Evolutionary conservation across 2,329 filamentous ascomycete species (phyloP), one percentile per base, ranked within the genome.

Genomic region (Colletotrichum tofieldiae): DNA sequence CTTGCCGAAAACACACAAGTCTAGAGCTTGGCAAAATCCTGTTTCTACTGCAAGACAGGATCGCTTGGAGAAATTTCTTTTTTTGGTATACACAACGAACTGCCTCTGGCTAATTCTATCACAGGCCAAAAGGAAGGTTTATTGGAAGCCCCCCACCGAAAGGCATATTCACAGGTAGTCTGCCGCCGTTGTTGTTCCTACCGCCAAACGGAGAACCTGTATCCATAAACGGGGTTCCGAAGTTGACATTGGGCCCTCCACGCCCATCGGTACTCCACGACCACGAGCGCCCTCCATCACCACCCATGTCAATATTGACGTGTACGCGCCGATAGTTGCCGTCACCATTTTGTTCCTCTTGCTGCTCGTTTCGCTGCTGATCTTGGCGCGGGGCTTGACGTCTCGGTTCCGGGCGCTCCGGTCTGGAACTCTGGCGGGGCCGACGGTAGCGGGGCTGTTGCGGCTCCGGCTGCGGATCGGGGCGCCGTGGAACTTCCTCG

Each of bases 71-170:
- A 35, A n/a, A 8, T 20, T 35, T 35, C 4, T 32, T 35, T 35
- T 5, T 2, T 32, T 1, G 29, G 29, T 32, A 20, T 39, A 1
- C 37, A 35, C 3, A 18, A 18, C 2, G 37, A 26, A 12, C 18
- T 35, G 18, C n/a, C 29, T 35, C 16, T 6, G n/a, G 12, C 35
- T 39, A 26, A 35, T 14, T 18, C 18, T n/a, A 20, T 51, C 39
- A 71, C 9, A 73, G 32, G 11, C 71, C 67, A 23, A 71, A 71
- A 7, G 67, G 71, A 6, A 73, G 61, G 9, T 71, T 71, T 11
- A 73, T 60, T 14, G 55, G 60, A 18, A 65, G 56, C 18, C 60
- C 68, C 16, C 58, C 63, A 2, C 43, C 51, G 11, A 73, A 73
- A 2, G 66, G 67, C 0, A 71, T 16, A 26, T 71, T 71, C 23